Conservation (phyloP, 768 basidiomycete species). For the Rhizopogon vulgaris region DNA sequence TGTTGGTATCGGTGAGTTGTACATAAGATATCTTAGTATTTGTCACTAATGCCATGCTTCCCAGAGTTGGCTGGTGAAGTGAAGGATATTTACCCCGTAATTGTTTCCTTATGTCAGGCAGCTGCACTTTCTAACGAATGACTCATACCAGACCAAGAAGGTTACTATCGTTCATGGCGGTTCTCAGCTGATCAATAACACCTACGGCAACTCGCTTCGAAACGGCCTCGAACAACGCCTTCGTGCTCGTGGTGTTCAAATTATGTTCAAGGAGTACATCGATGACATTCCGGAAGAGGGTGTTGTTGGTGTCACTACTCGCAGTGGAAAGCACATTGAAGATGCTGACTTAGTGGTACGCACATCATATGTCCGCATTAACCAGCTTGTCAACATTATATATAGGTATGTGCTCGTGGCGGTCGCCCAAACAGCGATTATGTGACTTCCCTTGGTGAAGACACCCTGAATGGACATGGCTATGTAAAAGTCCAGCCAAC, state of each 20-base stretch:
- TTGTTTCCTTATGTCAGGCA: neutral
- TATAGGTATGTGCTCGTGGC: conserved; percentile 22
- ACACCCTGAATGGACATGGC: conserved; percentile 29
- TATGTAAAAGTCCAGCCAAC: conserved; percentile 50
- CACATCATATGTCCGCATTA: neutral
- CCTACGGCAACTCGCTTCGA: conserved; percentile 52
- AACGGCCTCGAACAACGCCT: conserved; percentile 37
- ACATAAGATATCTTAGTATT: neutral
- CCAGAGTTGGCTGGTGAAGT: conserved; percentile 42
- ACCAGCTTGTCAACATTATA: conserved; percentile 1
- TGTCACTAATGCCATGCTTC: neutral
- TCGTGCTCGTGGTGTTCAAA: conserved; percentile 37
- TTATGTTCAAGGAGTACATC: conserved; percentile 48
- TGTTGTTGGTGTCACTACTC: conserved; percentile 37
- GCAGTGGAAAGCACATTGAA: conserved; percentile 40
- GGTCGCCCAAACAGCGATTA: conserved; percentile 50
- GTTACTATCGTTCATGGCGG: conserved; percentile 59
- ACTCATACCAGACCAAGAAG: conserved; percentile 26
- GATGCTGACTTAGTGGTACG: conserved; percentile 56
- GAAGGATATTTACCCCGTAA: conserved; percentile 35
- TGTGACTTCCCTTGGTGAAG: conserved; percentile 37
- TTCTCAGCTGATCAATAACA: conserved; percentile 45
- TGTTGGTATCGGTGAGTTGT: conserved; percentile 40
- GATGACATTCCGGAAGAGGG: conserved; percentile 38
- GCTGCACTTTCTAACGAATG: conserved; percentile 6